Evolutionary conservation across 2,329 filamentous ascomycete genomes (phyloP), one percentile per base, ranked within the genome.

Genomic region (Amylocarpus encephaloides): DNA sequence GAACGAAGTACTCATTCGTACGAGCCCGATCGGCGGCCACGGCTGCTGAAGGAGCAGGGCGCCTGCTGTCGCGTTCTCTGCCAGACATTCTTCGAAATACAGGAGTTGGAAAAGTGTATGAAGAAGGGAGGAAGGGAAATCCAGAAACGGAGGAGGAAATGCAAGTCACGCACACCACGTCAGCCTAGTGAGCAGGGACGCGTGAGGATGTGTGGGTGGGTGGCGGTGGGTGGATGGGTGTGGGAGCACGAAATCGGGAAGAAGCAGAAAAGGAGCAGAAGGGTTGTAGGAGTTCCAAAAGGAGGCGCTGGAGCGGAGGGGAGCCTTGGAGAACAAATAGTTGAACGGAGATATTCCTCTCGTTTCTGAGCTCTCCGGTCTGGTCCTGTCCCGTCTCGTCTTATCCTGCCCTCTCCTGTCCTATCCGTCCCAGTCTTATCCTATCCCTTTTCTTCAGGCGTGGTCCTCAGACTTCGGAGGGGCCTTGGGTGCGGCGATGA

Each of bases 1-100:
- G 83, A 49, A 90, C 82, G 68, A 90, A 90, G 67, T 89, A 90
- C 71, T 89, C 85, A 69, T 88, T 88, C 67, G 85, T 79, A 53
- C 79, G 77, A 56, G 71, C 69, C 48, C 57, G 52, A 49, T 72
- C 66, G 46, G 64, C 54, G 22, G 7, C 22, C 22, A 7, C 22
- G 4, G 22, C 22, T 26, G n/a, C n/a, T n/a, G n/a, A n/a, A n/a
- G 22, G 22, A 70, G 61, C 56, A 22, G 60, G 66, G 64, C 58
- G 60, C 48, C 57, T 57, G 49, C 57, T 61, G 48, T 60, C 60
- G 53, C 50, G 57, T 52, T 59, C 57, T 53, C 49, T 54, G 26
- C 52, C 44, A 50, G 60, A 54, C 60, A 63, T 64, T 49, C 44
- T 58, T 50, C 43, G 42, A 46, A 53, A 47, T 46, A 51, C 62